Conservation (phyloP, 2,329 filamentous ascomycete species). For the Albifimbria verrucaria region DNA sequence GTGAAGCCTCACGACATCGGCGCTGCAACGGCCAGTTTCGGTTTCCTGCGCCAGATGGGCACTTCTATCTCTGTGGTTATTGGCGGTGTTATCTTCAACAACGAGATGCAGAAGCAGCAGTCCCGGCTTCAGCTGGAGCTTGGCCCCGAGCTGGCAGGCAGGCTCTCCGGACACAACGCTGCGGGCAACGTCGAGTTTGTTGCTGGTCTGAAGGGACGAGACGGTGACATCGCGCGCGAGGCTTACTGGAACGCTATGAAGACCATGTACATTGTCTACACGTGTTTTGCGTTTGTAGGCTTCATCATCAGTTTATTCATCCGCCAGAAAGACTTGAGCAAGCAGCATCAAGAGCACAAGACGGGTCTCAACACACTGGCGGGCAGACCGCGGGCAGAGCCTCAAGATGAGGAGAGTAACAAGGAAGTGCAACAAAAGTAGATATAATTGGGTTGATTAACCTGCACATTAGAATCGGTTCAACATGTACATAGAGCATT, state of each 20-base stretch:
- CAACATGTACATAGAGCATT: too few relatives aligned
- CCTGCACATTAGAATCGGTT: too few relatives aligned
- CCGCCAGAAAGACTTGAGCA: constrained; percentile 47
- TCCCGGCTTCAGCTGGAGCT: constrained; percentile 45
- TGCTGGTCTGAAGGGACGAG: constrained; percentile 41
- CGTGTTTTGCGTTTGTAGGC: constrained; percentile 44
- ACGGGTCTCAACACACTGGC: constrained; percentile 49
- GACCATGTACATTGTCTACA: constrained; percentile 58
- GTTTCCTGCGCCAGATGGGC: constrained; percentile 66
- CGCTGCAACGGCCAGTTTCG: constrained; percentile 64
- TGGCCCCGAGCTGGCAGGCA: constrained; percentile 43
- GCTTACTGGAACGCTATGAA: constrained; percentile 49
- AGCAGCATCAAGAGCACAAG: constrained; percentile 55
- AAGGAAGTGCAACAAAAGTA: neutral
- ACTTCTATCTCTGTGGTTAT: constrained; percentile 68
- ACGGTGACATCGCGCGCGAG: constrained; percentile 38
- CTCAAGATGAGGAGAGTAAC: neutral
- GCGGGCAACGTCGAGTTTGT: constrained; percentile 59
- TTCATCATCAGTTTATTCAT: constrained; percentile 46
- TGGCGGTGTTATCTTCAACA: constrained; percentile 77
- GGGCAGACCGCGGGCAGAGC: constrained; percentile 8
- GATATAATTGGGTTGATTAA: neutral
- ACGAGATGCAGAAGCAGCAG: constrained; percentile 61
- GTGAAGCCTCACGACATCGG: constrained; percentile 62
- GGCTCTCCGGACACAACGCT: constrained; percentile 57